Evolutionary conservation across 805 yeast species (phyloP), one percentile per base, ranked within the genome.

Genomic region (Candida adriatica): DNA sequence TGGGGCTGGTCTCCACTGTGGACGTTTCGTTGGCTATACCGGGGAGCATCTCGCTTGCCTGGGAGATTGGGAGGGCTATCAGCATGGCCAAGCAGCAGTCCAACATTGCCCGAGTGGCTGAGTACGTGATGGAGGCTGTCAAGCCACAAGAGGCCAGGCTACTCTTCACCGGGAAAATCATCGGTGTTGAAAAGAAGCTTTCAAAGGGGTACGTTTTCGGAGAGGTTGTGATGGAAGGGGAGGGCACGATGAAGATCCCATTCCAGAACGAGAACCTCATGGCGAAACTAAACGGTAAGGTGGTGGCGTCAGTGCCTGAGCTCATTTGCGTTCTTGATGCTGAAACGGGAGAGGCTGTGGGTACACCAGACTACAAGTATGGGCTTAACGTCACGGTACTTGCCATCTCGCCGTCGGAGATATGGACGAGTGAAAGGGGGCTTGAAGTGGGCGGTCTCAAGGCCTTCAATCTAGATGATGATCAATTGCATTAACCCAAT

Each of bases 1-100:
- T 61, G 20, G 68, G 62, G 13, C 48, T 56, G 28, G 61, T 55
- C 13, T 53, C 55, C 17, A 46, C 56, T 15, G 48, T 58, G 5
- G 55, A 62, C 55, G 49, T 46, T 16, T 39, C 52, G 7, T 35
- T 59, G 37, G 56, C 59, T 6, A 56, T 65, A 16, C 48, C 42
- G 25, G 53, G 57, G 35, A 48, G 66, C 13, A 24, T 63, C 9
- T 66, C 71, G 2, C 41, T 56, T 14, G 63, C 70, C 3, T 68
- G 73, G 73, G 55, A 71, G 46, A 59, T 67, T 29, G 73, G 73
- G 4, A 55, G 63, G 31, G 70, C 69, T 4, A 64, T 66, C 5
- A 40, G 43, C 18, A 44, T 59, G 14, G 64, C 71, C 1, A 51
- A 57, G 27, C 61, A 58, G 29, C 51, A 49, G 9, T 49, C 56